These are phyloP conservation scores for Coniella lustricola DNA, from an alignment of 2,329 filamentous ascomycete species.

Conservation along the genomic window DNA sequence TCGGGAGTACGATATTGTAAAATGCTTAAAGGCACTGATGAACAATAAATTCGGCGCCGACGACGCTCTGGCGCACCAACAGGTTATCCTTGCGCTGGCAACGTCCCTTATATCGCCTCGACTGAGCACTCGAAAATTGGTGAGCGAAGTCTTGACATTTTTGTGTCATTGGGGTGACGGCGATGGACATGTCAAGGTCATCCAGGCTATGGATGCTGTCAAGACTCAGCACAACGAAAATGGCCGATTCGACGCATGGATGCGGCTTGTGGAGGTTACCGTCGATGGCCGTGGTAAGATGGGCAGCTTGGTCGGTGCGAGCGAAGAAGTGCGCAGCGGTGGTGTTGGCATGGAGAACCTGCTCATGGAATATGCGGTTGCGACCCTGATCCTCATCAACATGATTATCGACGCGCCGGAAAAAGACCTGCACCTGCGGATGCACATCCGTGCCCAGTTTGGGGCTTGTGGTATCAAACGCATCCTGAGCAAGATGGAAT, in stretches of 20 bases:
- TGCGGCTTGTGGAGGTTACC: slow-evolving; percentile 95
- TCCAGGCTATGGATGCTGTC: slow-evolving; percentile 87
- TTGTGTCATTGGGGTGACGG: slow-evolving; percentile 85
- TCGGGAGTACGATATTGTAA: slow-evolving; percentile 93
- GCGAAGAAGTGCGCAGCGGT: slow-evolving; percentile 89
- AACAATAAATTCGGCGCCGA: slow-evolving; percentile 99
- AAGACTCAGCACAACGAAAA: slow-evolving; percentile 86
- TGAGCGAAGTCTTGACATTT: slow-evolving; percentile 94
- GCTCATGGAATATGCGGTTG: slow-evolving; percentile 97
- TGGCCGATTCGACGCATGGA: slow-evolving; percentile 95
- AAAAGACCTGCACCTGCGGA: slow-evolving; percentile 79
- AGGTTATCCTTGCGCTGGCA: slow-evolving; percentile 80
- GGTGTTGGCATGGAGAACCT: slow-evolving; percentile 98
- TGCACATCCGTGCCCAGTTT: slow-evolving; percentile 93
- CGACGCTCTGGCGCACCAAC: slow-evolving; percentile 83
- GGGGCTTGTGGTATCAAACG: slow-evolving; percentile 93
- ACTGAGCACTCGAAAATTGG: slow-evolving; percentile 84
- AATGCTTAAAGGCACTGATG: slow-evolving; percentile 94
- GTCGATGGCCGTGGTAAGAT: slow-evolving; percentile 97
- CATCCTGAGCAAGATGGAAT: slow-evolving; percentile 93
- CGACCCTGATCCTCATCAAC: slow-evolving; percentile 90
- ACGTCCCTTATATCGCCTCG: slow-evolving; percentile 83
- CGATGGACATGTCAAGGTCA: slow-evolving; percentile 84
- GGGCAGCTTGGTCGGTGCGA: slow-evolving; percentile 94
- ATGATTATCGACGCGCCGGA: slow-evolving; percentile 92